Evolutionary conservation across 169 alveolate genomes (phyloP), one percentile per base, ranked within the genome.

Genomic region (Hepatocystis sp.): DNA sequence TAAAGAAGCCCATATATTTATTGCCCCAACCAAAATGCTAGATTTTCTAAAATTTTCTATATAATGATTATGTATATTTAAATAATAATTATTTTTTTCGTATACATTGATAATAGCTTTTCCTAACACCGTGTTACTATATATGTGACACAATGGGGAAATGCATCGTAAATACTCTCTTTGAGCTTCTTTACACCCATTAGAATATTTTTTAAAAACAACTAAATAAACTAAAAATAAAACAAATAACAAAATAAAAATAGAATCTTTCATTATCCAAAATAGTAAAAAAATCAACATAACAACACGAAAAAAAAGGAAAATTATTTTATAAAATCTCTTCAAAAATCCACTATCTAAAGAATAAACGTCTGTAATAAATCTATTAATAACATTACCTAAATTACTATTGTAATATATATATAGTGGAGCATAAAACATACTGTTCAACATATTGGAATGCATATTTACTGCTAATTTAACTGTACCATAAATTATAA

Each of bases 161-260:
- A 66, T 88, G 0, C 85, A 66, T 2, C 88, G 39, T 30, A 90
- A 67, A 36, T 65, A 90, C 15, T 92, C 89, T 66, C 94, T 55
- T 30, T 90, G 94, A 0, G 94, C 94, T 67, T 90, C 94, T 39
- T 90, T 90, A 66, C 91, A 90, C 1, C 91, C 89, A 47, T 15
- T 36, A 1, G 84, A 90, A 40, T 53, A 90, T 63, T 25, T 81
- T 21, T 64, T 39, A 8, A 81, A 81, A n/a, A 81, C 84, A 21
- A 34, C 25, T 27, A 47, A 34, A 53, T 85, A 21, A 0, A 67
- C 28, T 36, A 90, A 15, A 52, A 86, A 28, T 42, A 85, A 2
- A 30, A 86, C n/a, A 58, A 40, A 13, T 4, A 88, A 67, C 39
- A 90, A 30, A 40, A 67, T 21, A 46, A 47, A 21, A 44, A 28